Evolutionary conservation across 176 grass and related monocot genomes (phyloP), one percentile per base, ranked within the genome.

Genomic region (Paspalum vaginatum): DNA sequence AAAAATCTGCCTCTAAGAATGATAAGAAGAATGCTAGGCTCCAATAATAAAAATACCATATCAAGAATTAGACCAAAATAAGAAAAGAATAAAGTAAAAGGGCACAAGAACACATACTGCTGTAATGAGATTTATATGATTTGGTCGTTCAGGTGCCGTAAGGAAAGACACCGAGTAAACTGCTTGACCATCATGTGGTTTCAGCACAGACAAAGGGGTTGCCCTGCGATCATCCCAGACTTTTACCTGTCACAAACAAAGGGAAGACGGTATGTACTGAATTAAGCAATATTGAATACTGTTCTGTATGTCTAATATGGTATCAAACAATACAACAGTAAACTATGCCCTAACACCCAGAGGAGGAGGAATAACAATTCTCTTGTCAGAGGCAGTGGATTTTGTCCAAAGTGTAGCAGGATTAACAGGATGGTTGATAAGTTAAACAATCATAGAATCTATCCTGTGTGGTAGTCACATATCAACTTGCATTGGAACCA

Each of bases 61-160:
- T 27, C 0, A 46, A 61, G 14, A 46, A 48, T 40, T 53, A 64
- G 62, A 9, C 50, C 16, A 27, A 65, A 83, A 41, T 5, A 79
- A 58, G 27, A 74, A 79, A 61, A 1, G 55, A 67, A 60, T 10
- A 8, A 38, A 68, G 17, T 61, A 1, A 51, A 24, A 61, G 60
- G 13, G 7, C 22, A 46, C 38, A 85, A 81, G 65, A 88, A 78
- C 66, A 26, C 85, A 78, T 92, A 98, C 95, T n/a, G 92, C 87
- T 78, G 95, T 98, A 49, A 98, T 80, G 9, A 98, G 89, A 92
- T 95, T 95, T 69, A 98, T 95, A 83, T 98, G 95, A 80, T 87
- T 80, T 57, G 95, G 92, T n/a, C 52, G 85, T 27, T 98, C 85
- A 55, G 86, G 90, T 59, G 95, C 85, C 11, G 92, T 95, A 70